A percentile compares a stretch with the other conserved stretches of the same genome.
Conservation (phyloP, 2,329 filamentous ascomycete genomes). For the Penicillium vulpinum region DNA sequence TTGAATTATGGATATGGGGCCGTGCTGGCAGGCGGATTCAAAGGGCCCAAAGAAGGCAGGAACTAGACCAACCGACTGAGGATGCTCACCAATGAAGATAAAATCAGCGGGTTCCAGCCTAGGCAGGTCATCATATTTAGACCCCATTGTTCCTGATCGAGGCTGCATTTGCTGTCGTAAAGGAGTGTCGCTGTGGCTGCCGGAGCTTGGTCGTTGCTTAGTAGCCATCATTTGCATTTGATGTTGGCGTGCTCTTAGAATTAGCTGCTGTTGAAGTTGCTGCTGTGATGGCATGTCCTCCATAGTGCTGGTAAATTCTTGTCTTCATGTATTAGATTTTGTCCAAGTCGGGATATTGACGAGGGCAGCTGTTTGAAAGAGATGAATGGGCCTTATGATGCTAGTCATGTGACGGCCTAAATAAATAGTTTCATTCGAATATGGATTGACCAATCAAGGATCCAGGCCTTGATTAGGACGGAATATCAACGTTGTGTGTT, state of each 20-base stretch:
- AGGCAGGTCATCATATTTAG: constrained; percentile 5
- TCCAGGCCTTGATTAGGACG: background rate
- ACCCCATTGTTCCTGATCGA: constrained; percentile 3
- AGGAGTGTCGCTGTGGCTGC: background rate
- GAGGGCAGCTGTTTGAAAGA: background rate
- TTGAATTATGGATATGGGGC: background rate
- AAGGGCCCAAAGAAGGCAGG: background rate
- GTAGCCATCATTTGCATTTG: constrained; percentile 2
- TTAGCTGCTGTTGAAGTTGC: background rate
- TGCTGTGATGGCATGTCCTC: background rate
- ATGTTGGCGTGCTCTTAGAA: background rate
- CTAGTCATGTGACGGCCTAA: background rate
- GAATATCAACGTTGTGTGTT: background rate
- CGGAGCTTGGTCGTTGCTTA: background rate
- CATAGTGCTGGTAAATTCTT: background rate
- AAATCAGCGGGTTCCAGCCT: background rate
- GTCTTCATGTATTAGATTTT: background rate
- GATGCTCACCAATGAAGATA: background rate
- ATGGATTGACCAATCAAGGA: background rate
- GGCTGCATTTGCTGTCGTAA: background rate
- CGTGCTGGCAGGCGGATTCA: constrained; percentile 5
- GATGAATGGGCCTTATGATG: background rate
- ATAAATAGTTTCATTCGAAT: background rate
- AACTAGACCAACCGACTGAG: background rate
- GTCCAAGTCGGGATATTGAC: background rate